Base-by-base conservation (phyloP, 1,284 basidiomycete species). In the Grifola frondosa region DNA sequence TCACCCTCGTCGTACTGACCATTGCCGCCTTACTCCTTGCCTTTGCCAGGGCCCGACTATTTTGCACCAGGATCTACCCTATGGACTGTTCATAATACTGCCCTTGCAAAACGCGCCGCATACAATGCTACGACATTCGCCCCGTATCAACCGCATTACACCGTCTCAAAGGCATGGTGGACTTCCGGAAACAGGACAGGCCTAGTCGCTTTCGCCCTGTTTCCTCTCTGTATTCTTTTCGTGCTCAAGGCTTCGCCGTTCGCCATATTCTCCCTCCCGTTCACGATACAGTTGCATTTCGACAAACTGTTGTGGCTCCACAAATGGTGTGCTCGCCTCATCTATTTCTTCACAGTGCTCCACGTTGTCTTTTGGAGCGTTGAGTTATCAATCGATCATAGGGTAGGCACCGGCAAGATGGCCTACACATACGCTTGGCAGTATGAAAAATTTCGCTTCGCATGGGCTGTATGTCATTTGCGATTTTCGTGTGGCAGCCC, bases 191-290 rank as follows among this genome's bases (percentile, higher is more conserved):
- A 78, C 22, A 73, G 91, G 17, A 78, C 82, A 8, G 91, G 91
- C 1, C 71, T 87, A 47, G 83, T 92, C 44, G 81, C 87, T 2
- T 92, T 90, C 57, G 81, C 88, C 2, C 72, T 93, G 22, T 72
- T 89, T 22, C 91, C 91, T 1, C 73, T 93, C 13, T 81, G 81
- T 42, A 72, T 93, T 42, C 70, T 91, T 9, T 76, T 92, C 45
- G 89, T 84, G 3, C 75, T 93, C 61, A 93, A 92, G 63, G 75
- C 86, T 4, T 82, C 86, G 10, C 91, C 91, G 0, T 85, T 91
- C 56, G 90, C 89, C 37, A 58, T 92, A 32, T 80, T 92, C 55
- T 80, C 89, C n/a, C 70, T 85, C 19, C 77, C 81, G 0, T 78
- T 78, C 49, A 72, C 86, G 46, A 78, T 81, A 19, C 80, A 88